phyloP scores from a whole-genome alignment of 306 rosid species.

The Acacia acuminata region DNA sequence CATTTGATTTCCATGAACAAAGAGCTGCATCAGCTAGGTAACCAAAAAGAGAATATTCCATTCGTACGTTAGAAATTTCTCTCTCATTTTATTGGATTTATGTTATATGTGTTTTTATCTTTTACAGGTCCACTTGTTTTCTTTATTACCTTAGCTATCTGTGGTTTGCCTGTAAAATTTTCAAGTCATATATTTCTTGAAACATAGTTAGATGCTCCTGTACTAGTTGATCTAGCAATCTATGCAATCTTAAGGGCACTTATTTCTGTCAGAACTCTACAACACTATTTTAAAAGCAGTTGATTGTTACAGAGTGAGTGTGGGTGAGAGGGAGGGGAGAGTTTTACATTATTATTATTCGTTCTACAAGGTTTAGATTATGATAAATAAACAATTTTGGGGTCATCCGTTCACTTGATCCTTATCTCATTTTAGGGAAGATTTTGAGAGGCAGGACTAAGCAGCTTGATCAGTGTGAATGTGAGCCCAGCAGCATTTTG shows the following conservation, averaged over 20 bases:
- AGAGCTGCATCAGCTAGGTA: constrained; percentile 89
- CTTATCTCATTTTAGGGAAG: constrained; percentile 49
- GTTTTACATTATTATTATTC: background rate
- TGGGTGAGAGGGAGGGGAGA: background rate
- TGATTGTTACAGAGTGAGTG: background rate
- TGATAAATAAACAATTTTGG: background rate
- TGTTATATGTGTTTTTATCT: constrained; percentile 21
- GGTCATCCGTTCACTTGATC: constrained; percentile 8
- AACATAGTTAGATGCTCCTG: background rate
- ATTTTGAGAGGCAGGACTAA: constrained; percentile 85
- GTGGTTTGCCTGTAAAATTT: constrained; percentile 8
- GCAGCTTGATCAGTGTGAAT: constrained; percentile 63
- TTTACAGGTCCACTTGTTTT: background rate
- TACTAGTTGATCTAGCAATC: background rate
- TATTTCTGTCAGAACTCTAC: background rate
- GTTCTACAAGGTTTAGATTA: background rate
- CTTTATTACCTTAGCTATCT: background rate
- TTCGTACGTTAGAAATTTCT: background rate
- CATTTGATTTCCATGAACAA: constrained; percentile 92
- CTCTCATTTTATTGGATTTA: constrained; percentile 1
- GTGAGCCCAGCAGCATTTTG: constrained; percentile 41
- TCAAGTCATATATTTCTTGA: background rate
- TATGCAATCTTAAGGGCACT: background rate
- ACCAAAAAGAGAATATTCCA: constrained; percentile 4
- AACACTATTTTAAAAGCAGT: background rate